Percentiles rank a stretch among this genome's conserved stretches.
Conservation (phyloP, 2,329 filamentous ascomycete species). For the Venturiaceae sp. region DNA sequence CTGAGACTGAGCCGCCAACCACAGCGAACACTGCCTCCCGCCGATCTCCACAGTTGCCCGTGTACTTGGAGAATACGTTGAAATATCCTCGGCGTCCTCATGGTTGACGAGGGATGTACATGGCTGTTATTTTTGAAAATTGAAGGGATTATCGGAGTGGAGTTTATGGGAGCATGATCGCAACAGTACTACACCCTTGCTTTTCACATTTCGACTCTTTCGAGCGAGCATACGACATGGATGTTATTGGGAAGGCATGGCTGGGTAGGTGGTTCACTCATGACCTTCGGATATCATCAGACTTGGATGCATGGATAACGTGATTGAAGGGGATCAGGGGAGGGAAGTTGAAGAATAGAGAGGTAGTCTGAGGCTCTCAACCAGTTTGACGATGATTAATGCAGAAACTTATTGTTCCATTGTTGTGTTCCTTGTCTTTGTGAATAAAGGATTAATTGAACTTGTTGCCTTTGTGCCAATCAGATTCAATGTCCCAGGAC, state of each 20-base stretch:
- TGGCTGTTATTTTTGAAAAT: neutral
- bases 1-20: too few relatives aligned
- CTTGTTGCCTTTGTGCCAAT: too few relatives aligned
- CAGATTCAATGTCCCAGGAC: too few relatives aligned
- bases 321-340: neutral
- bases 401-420: too few relatives aligned
- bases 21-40: too few relatives aligned
- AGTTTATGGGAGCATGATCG: neutral
- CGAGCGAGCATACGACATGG: neutral
- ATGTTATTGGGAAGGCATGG: neutral
- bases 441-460: too few relatives aligned
- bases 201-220: neutral
- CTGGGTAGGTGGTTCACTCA: neutral
- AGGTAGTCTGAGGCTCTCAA: neutral
- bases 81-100: too few relatives aligned
- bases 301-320: neutral
- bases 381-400: too few relatives aligned
- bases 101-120: too few relatives aligned
- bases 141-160: neutral
- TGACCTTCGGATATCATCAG: neutral
- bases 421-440: too few relatives aligned
- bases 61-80: too few relatives aligned
- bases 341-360: neutral
- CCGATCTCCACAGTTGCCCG: too few relatives aligned
- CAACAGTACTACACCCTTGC: neutral